Conservation (phyloP, 495 filamentous ascomycete genomes). For the Neurospora cerealis region DNA sequence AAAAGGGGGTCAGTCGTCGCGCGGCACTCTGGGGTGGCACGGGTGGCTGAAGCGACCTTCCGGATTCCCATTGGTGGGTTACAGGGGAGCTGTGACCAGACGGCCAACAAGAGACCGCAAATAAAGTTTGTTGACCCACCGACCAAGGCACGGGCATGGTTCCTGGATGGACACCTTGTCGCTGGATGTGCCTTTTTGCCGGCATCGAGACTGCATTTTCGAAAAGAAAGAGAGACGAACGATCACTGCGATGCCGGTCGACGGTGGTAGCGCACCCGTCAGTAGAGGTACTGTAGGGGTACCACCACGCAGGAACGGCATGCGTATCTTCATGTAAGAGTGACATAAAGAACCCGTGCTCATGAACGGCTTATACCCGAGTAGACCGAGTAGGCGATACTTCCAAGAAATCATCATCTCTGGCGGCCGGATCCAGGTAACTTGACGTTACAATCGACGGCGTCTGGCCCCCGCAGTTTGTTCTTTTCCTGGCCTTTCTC, state of each 20-base stretch:
- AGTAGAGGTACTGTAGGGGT: background rate
- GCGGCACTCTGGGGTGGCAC: background rate
- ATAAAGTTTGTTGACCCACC: background rate
- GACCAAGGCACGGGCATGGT: background rate
- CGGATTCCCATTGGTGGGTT: background rate
- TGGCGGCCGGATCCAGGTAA: background rate
- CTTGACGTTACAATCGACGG: background rate
- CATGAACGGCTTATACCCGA: background rate
- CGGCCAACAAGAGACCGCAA: background rate
- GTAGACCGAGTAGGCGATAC: background rate
- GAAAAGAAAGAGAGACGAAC: background rate
- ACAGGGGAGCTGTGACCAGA: background rate
- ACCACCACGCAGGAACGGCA: background rate
- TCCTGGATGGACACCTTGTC: background rate
- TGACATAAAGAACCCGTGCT: background rate
- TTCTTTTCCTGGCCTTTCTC: background rate
- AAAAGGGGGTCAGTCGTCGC: background rate
- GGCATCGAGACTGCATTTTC: background rate
- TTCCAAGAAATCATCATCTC: background rate
- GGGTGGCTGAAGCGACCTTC: background rate
- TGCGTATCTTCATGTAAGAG: background rate
- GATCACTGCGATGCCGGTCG: background rate
- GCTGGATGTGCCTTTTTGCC: background rate
- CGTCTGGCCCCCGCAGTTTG: background rate
- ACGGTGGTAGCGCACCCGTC: background rate